Evolutionary conservation across 116 monocot species (phyloP).

Genomic region (Papilionanthe hybrid): DNA sequence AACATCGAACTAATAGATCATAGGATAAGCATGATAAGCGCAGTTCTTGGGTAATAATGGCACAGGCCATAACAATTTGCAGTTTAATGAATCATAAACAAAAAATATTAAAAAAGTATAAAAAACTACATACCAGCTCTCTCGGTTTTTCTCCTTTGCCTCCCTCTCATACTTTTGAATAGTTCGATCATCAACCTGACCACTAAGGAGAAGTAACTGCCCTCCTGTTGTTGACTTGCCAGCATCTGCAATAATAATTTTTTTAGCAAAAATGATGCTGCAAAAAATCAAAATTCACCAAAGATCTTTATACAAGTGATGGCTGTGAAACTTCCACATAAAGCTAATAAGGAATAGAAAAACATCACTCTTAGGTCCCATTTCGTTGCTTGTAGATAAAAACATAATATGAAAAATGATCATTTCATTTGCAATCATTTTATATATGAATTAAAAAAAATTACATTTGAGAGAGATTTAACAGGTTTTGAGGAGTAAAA

Average conservation of each 20-base stretch:
- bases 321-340: not conserved
- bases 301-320: not conserved
- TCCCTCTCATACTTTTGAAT: conserved; percentile 99
- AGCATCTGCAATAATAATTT: conserved; percentile 53
- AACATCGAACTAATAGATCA: not conserved
- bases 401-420: not conserved
- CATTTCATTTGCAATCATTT: too few species aligned
- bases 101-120: not conserved
- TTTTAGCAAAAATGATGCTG: not conserved
- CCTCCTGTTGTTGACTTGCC: conserved; percentile 96
- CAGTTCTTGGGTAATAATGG: not conserved
- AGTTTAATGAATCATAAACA: not conserved
- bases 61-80: not conserved
- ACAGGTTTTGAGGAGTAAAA: too few species aligned
- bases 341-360: not conserved
- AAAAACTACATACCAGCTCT: conserved; percentile 64
- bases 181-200: conserved; percentile 94
- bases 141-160: conserved; percentile 97
- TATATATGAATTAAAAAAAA: too few species aligned
- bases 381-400: not conserved
- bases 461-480: too few species aligned
- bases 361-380: not conserved
- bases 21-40: not conserved
- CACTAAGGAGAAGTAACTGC: conserved; percentile 96
- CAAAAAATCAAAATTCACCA: not conserved